phyloP scores from a whole-genome alignment of 2,329 filamentous ascomycete genomes.

The Fusarium sterilihyphosum region DNA sequence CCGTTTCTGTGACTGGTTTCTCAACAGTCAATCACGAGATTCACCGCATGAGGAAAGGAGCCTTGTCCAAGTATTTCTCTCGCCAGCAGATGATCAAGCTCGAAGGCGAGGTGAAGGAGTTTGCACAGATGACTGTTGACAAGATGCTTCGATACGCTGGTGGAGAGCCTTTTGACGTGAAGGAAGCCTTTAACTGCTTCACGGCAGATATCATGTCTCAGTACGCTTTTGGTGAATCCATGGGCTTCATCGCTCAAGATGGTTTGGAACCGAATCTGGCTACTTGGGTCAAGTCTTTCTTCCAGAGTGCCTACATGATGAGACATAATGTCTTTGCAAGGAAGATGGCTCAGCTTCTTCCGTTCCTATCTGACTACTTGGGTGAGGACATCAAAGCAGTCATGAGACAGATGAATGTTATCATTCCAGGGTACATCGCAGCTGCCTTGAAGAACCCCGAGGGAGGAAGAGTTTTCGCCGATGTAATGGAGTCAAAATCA shows the following conservation, averaged over 20 bases:
- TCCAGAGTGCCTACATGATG: conserved; percentile 48
- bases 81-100: conserved; percentile 45
- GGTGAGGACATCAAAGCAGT: conserved; percentile 25
- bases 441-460: conserved; percentile 15
- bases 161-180: conserved; percentile 46
- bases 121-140: conserved; percentile 40
- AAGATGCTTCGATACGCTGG: conserved; percentile 44
- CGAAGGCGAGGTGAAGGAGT: conserved; percentile 40
- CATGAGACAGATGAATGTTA: conserved; percentile 29
- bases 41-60: conserved; percentile 46
- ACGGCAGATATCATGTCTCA: conserved; percentile 52
- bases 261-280: conserved; percentile 52
- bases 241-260: conserved; percentile 45
- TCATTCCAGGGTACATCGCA: conserved; percentile 18
- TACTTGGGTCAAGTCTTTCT: conserved; percentile 47
- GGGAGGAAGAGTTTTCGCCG: conserved; percentile 25
- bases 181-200: conserved; percentile 51
- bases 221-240: conserved; percentile 51
- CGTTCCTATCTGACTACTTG: conserved; percentile 17
- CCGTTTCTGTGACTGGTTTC: conserved; percentile 17
- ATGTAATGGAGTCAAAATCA: conserved; percentile 33
- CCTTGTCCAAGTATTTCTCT: conserved; percentile 49
- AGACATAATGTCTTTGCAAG: conserved; percentile 44
- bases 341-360: conserved; percentile 24
- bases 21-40: conserved; percentile 44